Evolutionary conservation across 2,329 filamentous ascomycete genomes (phyloP), one percentile per base, ranked within the genome.

Genomic region (Diaporthe sp.): DNA sequence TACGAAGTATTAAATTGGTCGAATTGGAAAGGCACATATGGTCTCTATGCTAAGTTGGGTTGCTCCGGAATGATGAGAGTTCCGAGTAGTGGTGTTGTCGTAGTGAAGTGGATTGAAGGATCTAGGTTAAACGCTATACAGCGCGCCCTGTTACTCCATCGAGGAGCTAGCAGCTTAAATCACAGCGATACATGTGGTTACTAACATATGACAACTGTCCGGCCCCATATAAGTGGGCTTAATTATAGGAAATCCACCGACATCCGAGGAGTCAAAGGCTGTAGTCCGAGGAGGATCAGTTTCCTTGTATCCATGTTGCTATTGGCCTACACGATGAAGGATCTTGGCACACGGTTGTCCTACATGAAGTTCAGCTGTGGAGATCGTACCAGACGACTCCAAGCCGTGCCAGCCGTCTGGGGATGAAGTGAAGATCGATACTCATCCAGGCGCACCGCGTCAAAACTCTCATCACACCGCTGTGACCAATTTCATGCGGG

Each of bases 251-350:
- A 50, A 19, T 19, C 19, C 27, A 50, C 61, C 61, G 61, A 65
- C 61, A 65, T 65, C 61, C 61, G 61, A 65, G 42, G 10, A 50
- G 42, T 17, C 12, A 27, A 32, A 30, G 19, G 42, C 61, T 47
- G 30, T 13, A 50, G 42, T 65, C 61, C 61, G 61, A 65, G 61
- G 7, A 65, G 61, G 61, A 65, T 65, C 19, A 8, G 10, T 65
- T 65, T 35, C 42, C 61, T 50, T 32, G 42, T 35, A 25, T 30
- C 42, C 8, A 50, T 32, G 12, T 19, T 65, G 17, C 42, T 19
- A 65, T 65, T 65, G 61, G 61, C 61, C 32, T 65, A 7, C 39
- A 30, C 9, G 15, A 35, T 22, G 13, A 65, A 47, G 42, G 6
- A 50, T 35, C 25, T 27, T 30, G 39, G 42, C 42, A 22, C 19